Evolutionary conservation across 139 green algal species (phyloP).

Genomic region (Chlamydomonas eustigma): DNA sequence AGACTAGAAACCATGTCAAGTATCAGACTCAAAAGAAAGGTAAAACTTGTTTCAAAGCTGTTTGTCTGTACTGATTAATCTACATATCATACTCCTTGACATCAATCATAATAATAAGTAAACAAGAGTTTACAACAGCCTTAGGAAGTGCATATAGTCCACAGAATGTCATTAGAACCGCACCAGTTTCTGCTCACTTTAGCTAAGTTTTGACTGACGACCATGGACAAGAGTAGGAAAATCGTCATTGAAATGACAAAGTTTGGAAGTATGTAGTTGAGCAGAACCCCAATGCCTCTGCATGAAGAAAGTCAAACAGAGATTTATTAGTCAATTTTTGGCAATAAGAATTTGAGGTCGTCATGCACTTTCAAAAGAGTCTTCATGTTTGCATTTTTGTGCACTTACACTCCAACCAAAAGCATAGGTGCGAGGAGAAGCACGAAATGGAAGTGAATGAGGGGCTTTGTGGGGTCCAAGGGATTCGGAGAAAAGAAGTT

Average conservation of each 20-base stretch:
- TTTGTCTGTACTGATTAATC: no score
- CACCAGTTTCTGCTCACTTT: slow-evolving; percentile 15
- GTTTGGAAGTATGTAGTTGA: slow-evolving; percentile 20
- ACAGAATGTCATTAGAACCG: no score
- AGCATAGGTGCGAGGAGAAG: not conserved
- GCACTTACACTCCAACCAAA: not conserved
- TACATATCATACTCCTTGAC: no score
- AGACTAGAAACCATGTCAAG: no score
- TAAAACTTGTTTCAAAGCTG: no score
- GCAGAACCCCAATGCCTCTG: slow-evolving; percentile 14
- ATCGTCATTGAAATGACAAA: slow-evolving; percentile 19
- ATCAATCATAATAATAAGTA: no score
- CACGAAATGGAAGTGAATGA: not conserved
- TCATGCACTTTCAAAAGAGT: not conserved
- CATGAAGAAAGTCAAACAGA: no score
- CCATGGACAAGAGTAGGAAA: slow-evolving; percentile 16
- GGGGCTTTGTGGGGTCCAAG: not conserved
- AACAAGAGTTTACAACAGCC: no score
- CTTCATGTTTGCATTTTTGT: not conserved
- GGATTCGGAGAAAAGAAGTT: not conserved
- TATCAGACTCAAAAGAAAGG: no score
- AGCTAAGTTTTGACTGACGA: not conserved
- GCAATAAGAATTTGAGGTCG: not conserved
- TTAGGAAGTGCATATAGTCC: no score
- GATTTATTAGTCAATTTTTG: no score